Conservation (phyloP, 805 yeast species). For the Schwanniomyces vanrijiae region DNA sequence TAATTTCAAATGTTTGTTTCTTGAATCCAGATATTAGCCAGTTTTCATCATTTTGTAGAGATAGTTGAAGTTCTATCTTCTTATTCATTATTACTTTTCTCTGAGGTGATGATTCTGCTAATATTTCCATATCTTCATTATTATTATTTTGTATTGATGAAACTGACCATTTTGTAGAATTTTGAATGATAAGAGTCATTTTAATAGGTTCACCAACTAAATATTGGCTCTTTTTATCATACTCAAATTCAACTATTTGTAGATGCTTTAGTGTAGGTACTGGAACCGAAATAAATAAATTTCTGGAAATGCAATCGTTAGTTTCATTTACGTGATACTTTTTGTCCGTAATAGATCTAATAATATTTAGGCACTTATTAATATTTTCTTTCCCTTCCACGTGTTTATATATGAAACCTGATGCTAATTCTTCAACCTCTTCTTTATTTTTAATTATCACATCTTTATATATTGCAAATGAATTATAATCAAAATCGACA, state of each 20-base stretch:
- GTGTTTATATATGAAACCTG: conserved; percentile 10
- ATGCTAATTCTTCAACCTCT: conserved; percentile 16
- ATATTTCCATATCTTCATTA: conserved; percentile 9
- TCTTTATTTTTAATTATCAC: conserved; percentile 17
- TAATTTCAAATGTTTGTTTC: conserved; percentile 48
- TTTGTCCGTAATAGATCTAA: background rate
- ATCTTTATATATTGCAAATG: conserved; percentile 23
- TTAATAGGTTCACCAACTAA: conserved; percentile 66
- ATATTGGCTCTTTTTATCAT: conserved; percentile 41
- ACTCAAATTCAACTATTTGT: conserved; percentile 54
- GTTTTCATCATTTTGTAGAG: conserved; percentile 55
- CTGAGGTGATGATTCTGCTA: conserved; percentile 26
- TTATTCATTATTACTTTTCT: background rate
- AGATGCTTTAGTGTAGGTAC: conserved; percentile 61
- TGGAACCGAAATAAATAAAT: conserved; percentile 54
- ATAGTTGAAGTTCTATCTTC: conserved; percentile 40
- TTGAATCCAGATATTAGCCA: conserved; percentile 83
- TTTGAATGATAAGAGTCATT: conserved; percentile 41
- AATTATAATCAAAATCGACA: conserved; percentile 28
- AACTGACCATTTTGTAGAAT: conserved; percentile 46
- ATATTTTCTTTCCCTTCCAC: conserved; percentile 8
- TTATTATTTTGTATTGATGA: conserved; percentile 4
- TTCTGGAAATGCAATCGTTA: conserved; percentile 6
- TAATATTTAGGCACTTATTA: background rate
- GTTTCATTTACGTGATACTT: background rate